These are phyloP conservation scores for Solanum bulbocastanum DNA, from an alignment of 257 asterid species.

Conservation along the genomic window DNA sequence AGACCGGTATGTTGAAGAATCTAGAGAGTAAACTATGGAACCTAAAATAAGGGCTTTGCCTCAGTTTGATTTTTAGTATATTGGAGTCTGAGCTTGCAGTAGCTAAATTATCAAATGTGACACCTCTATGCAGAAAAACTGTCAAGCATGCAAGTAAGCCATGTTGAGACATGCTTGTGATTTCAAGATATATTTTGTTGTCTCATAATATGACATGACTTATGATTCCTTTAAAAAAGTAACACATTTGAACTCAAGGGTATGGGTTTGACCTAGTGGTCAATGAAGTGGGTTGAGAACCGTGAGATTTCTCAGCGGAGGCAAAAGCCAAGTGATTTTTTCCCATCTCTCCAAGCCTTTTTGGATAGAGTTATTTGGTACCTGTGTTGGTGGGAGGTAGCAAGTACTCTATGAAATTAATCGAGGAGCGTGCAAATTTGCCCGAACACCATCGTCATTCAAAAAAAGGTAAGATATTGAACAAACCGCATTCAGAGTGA, in stretches of 20 bases:
- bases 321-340: neutral
- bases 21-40: neutral
- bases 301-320: neutral
- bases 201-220: neutral
- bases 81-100: neutral
- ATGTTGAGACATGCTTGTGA: neutral
- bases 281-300: neutral
- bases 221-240: neutral
- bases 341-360: neutral
- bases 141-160: neutral
- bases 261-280: neutral
- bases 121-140: neutral
- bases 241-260: neutral
- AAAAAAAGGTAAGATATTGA: neutral
- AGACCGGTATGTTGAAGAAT: neutral
- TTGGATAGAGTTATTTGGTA: neutral
- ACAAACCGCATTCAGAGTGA: neutral
- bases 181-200: neutral
- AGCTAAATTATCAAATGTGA: neutral
- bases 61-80: neutral
- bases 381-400: neutral
- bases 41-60: neutral
- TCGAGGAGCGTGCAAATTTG: neutral
- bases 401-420: neutral
- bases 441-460: neutral